Base-by-base conservation (phyloP, 2,329 filamentous ascomycete species). In the Byssothecium circinans region DNA sequence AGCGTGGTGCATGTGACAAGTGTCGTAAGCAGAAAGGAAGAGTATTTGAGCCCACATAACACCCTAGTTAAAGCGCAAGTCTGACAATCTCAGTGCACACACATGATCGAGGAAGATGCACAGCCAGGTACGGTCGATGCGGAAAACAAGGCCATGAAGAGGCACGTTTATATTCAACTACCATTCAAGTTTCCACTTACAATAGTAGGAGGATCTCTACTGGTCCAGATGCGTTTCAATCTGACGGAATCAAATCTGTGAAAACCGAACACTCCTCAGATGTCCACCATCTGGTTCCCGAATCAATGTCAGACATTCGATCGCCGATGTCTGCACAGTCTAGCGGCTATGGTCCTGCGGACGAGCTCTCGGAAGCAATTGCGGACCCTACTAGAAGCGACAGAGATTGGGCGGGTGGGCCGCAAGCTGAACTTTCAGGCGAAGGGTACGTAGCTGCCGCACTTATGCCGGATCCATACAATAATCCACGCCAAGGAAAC, bases 1-100 rank as follows among this genome's bases (percentile, higher is more conserved):
- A 55, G 34, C 33, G 56, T n/a, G 63, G 63, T 14, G 64, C 64
- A 32, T 67, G 64, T 43, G 36, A 49, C 7, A 57, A 54, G 14
- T 67, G 64, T 32, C 61, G 53, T 32, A 56, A 49, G 14, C 52
- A 54, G 19, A 67, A 67, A 48, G 61, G 47, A 40, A 66, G 54
- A 53, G 64, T 64, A 53, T 17, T 43, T 12, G 7, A 17, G 3
- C 8, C 3, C 7, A 38, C n/a, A 4, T 22, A 12, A 4, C 3
- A 18, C 2, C 17, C 10, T 8, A 8, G 15, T 27, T 10, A 2
- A 23, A 23, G 4, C 5, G 15, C 12, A 4, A 7, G 33, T n/a
- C 45, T 52, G 27, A 55, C 34, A 6, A 10, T 22, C 14, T 8
- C 30, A 57, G 56, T 56, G 54, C 41, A 58, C 50, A 2, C 56